Evolutionary conservation across 1,284 basidiomycete genomes (phyloP), one percentile per base, ranked within the genome.

Genomic region (Ceratobasidium sp.): DNA sequence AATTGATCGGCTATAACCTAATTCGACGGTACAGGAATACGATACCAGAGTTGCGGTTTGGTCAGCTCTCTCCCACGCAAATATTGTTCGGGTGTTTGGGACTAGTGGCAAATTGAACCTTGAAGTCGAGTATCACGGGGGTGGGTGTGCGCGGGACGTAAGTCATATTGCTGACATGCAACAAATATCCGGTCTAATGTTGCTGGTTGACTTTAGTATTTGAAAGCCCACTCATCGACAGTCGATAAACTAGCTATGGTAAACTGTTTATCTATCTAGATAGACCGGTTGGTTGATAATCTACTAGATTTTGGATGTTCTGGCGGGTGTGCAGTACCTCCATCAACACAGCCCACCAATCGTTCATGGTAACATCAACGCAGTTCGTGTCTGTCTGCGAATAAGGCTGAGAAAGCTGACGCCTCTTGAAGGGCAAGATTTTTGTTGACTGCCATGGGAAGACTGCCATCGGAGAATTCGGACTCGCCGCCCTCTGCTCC

Each of bases 301-400:
- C n/a, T 34, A 1, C 7, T 37, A 61, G 34, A 61, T 40, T 37
- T 9, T 40, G 13, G 59, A 61, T 43, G 59, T 61, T 17, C 34
- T 61, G 32, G 25, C 29, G 2, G 69, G 69, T 19, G 11, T 71
- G 43, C 13, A 46, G 17, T 71, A 71, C 25, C 44, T 71, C 29
- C 69, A 71, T 13, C 17, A 13, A 15, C 54, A 34, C 11, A 57
- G 29, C 25, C 69, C 69, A 22, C 56, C 56, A n/a, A 22, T 71
- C 15, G 43, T 71, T 8, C 69, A 71, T 56, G 69, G 56, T 1
- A 29, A 7, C 43, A 6, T 61, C 25, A 57, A 59, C 29, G 40
- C 43, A 19, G 69, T 61, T 43, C 13, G 69, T 61, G 34, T 9
- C 32, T 15, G n/a, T 44, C 15, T 17, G 13, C 34, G 34, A 32